Evolutionary conservation across 2,329 filamentous ascomycete genomes (phyloP).

Genomic region (Curvularia sp.): DNA sequence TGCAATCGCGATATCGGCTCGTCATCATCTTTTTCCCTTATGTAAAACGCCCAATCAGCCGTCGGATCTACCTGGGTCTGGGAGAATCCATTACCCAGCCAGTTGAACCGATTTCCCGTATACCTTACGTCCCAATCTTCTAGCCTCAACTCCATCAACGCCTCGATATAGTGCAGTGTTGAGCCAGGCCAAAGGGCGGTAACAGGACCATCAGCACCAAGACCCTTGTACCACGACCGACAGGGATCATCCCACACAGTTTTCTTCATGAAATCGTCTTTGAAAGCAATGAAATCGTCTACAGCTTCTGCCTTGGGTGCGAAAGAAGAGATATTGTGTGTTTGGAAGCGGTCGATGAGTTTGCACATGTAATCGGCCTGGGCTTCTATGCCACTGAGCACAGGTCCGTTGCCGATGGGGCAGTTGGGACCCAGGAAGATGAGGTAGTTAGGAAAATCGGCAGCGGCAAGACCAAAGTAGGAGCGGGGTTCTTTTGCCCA

Average conservation of each 20-base stretch:
- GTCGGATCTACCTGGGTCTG: conserved; percentile 48
- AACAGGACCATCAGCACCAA: conserved; percentile 42
- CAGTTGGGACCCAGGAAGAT: conserved; percentile 54
- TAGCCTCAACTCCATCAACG: conserved; percentile 54
- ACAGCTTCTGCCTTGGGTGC: conserved; percentile 57
- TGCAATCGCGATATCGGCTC: conserved; percentile 36
- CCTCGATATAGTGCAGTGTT: conserved; percentile 61
- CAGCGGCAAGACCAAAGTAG: conserved; percentile 57
- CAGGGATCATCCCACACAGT: conserved; percentile 58
- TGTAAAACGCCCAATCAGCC: conserved; percentile 49
- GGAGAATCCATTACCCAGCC: conserved; percentile 50
- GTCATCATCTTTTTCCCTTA: conserved; percentile 45
- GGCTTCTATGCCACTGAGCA: conserved; percentile 55
- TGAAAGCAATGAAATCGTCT: conserved; percentile 59
- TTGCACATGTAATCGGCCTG: conserved; percentile 61
- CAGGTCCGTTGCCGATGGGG: conserved; percentile 53
- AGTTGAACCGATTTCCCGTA: conserved; percentile 48
- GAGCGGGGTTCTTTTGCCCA: conserved; percentile 53
- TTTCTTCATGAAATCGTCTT: conserved; percentile 55
- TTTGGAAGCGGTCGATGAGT: conserved; percentile 60
- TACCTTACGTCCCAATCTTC: conserved; percentile 59
- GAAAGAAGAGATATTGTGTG: conserved; percentile 55
- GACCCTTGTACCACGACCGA: conserved; percentile 54
- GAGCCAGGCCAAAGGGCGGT: conserved; percentile 56
- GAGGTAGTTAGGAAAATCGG: conserved; percentile 58